These are phyloP conservation scores for Blastocystis hominis DNA, from an alignment of 352 stramenopile species.

Conservation along the genomic window DNA sequence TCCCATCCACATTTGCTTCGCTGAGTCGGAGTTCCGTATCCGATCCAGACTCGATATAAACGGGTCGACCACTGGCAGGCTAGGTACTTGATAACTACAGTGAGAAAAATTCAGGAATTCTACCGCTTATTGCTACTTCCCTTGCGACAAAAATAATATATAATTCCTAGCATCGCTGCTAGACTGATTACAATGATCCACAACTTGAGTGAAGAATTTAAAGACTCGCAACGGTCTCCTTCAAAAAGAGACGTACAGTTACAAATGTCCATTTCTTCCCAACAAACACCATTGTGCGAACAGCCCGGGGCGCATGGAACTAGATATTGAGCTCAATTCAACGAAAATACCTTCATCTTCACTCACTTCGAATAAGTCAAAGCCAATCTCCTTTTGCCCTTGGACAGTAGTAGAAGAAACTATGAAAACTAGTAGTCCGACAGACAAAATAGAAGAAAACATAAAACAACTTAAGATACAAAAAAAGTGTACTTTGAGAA, in stretches of 20 bases:
- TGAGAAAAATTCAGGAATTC: not conserved
- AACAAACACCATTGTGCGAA: not conserved
- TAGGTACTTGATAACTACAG: not conserved
- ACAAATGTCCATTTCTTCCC: not conserved
- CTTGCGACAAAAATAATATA: not conserved
- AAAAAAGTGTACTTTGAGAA: not conserved
- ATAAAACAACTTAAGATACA: not conserved
- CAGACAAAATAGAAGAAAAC: not conserved
- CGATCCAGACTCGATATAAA: slow-evolving; percentile 19
- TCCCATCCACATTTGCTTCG: slow-evolving; percentile 8
- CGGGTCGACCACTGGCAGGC: not conserved
- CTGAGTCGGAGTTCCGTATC: not conserved
- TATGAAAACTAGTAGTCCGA: not conserved
- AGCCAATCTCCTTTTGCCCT: not conserved
- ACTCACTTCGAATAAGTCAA: not conserved
- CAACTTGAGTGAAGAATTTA: not conserved
- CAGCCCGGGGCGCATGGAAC: not conserved
- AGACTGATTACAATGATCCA: not conserved
- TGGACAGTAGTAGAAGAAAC: not conserved
- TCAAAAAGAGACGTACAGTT: slow-evolving; percentile 17
- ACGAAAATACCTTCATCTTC: not conserved
- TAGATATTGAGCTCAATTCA: not conserved
- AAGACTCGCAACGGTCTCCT: not conserved
- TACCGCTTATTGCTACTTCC: not conserved
- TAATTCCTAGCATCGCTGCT: not conserved